Evolutionary conservation across 164 flowering plant genomes (phyloP), one percentile per base, ranked within the genome.

Genomic region (Liriodendron chinense): DNA sequence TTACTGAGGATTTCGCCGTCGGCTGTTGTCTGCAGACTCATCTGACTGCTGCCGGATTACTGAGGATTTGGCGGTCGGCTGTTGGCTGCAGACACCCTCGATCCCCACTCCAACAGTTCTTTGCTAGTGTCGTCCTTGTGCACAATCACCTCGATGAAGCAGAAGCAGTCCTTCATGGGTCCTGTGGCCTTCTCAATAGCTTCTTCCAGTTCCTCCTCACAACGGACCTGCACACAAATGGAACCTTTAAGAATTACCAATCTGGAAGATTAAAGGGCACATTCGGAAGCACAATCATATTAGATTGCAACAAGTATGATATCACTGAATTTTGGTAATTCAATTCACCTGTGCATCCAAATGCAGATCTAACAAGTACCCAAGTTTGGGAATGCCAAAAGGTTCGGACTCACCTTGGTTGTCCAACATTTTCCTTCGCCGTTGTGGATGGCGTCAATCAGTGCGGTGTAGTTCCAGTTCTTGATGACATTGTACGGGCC

Each of bases 111-210:
- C 67, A 92, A 87, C 64, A 92, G 83, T 77, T 92, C 95, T 87
- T 92, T 92, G 87, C 94, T 93, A 1, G 96, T 91, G 49, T 93
- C 97, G 72, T 93, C 91, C 76, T 88, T 93, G 88, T 93, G 96
- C 68, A 77, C 88, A 47, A 93, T 87, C 75, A 90, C 93, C 84
- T 91, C 98, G 18, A 93, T 90, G 87, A 93, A 90, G 81, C 98
- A 93, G 71, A 91, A 68, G 71, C 86, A 69, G 57, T 91, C 93
- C 74, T 91, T 89, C 82, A 88, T 86, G 0, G 65, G 77, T 7
- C 88, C 92, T 0, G 83, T 88, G 8, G 93, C 93, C 0, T 78
- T 86, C 72, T 78, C 86, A 49, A 93, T 90, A 24, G 94, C 96
- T 76, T 87, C 85, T 22, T 86, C 74, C 3, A 93, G 89, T 53